Evolutionary conservation across 2,329 filamentous ascomycete genomes (phyloP).

Genomic region (Penicillium sp.): DNA sequence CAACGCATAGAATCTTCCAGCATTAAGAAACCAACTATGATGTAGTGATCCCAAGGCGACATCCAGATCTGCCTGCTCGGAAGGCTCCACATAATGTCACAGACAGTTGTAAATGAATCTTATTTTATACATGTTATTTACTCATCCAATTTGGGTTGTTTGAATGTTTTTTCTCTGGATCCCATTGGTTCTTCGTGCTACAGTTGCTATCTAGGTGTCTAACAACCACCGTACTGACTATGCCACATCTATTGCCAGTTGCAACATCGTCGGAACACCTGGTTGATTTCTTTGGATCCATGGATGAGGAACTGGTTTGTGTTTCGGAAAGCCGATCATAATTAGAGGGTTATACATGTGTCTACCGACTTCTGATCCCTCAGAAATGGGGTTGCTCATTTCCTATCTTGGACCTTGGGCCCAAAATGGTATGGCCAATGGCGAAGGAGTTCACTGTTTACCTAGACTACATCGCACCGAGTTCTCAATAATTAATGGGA

Average conservation of each 20-base stretch:
- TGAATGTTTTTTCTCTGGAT: not conserved
- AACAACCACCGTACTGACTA: too few relatives aligned
- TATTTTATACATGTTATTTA: not conserved
- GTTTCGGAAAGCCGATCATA: not conserved
- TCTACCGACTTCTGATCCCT: not conserved
- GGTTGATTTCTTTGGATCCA: not conserved
- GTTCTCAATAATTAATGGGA: not conserved
- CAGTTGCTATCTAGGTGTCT: too few relatives aligned
- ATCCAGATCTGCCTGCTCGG: not conserved
- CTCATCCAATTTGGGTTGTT: not conserved
- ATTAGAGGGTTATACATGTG: not conserved
- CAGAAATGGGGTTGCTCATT: not conserved
- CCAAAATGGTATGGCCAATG: not conserved
- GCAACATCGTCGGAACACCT: not conserved
- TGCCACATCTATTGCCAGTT: not conserved
- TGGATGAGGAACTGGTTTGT: not conserved
- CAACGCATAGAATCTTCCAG: slow-evolving; percentile 21
- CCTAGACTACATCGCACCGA: not conserved
- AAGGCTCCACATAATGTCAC: not conserved
- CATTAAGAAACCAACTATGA: slow-evolving; percentile 9
- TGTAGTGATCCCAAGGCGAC: slow-evolving; percentile 8
- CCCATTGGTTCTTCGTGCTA: not conserved
- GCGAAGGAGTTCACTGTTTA: not conserved
- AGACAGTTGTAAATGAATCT: not conserved
- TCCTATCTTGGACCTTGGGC: not conserved